Evolutionary conservation across 192 early-diverging fungal genomes (phyloP), one percentile per base, ranked within the genome.

Genomic region (Umbelopsis sp.): DNA sequence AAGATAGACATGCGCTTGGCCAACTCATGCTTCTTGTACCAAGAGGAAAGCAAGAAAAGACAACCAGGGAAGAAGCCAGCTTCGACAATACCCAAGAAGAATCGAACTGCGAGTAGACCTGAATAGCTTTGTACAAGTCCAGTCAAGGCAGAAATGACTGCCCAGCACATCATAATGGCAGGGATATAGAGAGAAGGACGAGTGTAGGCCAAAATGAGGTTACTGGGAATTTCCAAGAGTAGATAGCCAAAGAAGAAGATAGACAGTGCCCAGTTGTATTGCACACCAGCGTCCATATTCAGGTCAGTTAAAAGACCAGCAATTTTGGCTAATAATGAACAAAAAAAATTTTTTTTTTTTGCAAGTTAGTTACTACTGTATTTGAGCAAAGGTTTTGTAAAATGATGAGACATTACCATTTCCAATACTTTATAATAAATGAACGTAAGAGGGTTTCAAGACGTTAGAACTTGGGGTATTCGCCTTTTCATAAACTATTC

Each of bases 61-160:
- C 78, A 70, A 32, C 84, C 84, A 36, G 84, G 84, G 73, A 83
- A 82, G 72, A 85, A 85, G 20, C 84, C 84, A 24, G 79, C 80
- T 73, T 84, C 83, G 44, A 38, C 56, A 38, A 71, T 67, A 32
- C 84, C 84, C 29, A 85, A 75, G 24, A 85, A 66, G 67, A 85
- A 72, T 21, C 84, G 77, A 38, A 77, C 49, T 8, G 49, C 69
- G 9, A 70, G 31, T 2, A 82, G 32, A 24, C 83, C 82, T 41
- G 65, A 49, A 56, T 71, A 82, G 56, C 82, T 82, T 14, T 81
- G 53, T n/a, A 81, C 79, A 16, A 68, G 56, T 20, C 75, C 79
- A 54, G 81, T 70, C 22, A 53, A 77, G 14, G 68, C 65, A 16
- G 80, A 80, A 43, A 74, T 78, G 45, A 85, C 56, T 17, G 80